Evolutionary conservation across 495 filamentous ascomycete species (phyloP).

Genomic region (Aspergillus campestris): DNA sequence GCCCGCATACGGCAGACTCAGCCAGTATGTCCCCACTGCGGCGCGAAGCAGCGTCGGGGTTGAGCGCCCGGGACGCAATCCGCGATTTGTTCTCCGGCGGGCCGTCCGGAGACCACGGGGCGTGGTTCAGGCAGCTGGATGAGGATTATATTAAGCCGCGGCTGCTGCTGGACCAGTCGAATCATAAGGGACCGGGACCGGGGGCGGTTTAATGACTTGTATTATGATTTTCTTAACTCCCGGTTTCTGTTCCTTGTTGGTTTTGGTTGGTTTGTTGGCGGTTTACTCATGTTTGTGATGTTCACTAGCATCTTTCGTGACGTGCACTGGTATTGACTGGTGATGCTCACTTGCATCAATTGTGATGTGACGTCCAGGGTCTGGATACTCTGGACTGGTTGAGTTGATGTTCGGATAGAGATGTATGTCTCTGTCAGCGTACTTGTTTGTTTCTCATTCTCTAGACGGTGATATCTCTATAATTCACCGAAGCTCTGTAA

Average conservation of each 20-base stretch:
- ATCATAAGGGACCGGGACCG: constrained; percentile 38
- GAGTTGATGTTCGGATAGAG: too few species aligned
- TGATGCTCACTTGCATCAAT: too few species aligned
- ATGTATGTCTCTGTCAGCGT: too few species aligned
- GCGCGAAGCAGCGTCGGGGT: constrained; percentile 16
- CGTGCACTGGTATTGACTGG: too few species aligned
- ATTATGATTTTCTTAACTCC: constrained; percentile 7
- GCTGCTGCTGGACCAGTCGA: constrained; percentile 70
- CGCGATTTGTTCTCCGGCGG: constrained; percentile 62
- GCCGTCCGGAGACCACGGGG: constrained; percentile 77
- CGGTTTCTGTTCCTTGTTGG: background rate
- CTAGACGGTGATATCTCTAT: too few species aligned
- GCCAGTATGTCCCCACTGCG: constrained; percentile 23
- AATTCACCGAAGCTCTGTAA: too few species aligned
- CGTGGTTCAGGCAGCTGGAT: constrained; percentile 87
- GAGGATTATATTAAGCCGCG: constrained; percentile 96
- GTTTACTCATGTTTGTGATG: too few species aligned
- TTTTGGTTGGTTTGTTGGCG: too few species aligned
- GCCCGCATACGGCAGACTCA: constrained; percentile 15
- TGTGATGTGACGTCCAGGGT: too few species aligned
- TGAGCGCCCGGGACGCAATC: constrained; percentile 56
- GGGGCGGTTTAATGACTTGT: constrained; percentile 32
- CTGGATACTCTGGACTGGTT: too few species aligned
- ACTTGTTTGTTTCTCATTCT: too few species aligned
- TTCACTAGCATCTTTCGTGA: too few species aligned